Percentiles rank a stretch among this genome's conserved stretches.
phyloP scores from a whole-genome alignment of 2,329 filamentous ascomycete genomes.

The Pezicula radicicola region DNA sequence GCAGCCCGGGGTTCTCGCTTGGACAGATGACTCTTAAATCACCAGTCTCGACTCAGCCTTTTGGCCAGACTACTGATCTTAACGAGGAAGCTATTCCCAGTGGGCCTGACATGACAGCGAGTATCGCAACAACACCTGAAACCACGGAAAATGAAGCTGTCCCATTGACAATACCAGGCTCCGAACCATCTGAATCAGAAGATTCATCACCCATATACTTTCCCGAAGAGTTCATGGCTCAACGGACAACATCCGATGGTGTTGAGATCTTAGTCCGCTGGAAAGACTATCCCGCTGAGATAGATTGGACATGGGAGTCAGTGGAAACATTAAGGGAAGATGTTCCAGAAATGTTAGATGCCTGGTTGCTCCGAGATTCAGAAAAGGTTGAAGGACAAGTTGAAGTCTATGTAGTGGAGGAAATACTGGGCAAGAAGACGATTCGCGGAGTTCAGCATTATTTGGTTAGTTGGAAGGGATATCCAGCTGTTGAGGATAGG shows the following conservation, averaged over 20 bases:
- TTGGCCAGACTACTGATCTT: too few relatives aligned
- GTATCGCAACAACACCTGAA: too few relatives aligned
- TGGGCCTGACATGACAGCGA: too few relatives aligned
- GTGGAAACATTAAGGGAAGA: conserved; percentile 5
- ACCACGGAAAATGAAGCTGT: too few relatives aligned
- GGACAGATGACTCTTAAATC: too few relatives aligned
- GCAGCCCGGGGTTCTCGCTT: too few relatives aligned
- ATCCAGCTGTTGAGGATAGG: conserved; percentile 9
- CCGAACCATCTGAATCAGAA: not conserved
- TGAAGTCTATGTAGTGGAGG: conserved; percentile 9
- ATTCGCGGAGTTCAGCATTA: conserved; percentile 10
- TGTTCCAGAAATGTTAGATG: conserved; percentile 9
- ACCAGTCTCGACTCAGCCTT: too few relatives aligned
- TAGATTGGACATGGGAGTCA: conserved; percentile 17
- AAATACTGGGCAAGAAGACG: conserved; percentile 11
- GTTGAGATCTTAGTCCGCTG: conserved; percentile 14
- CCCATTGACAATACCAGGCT: too few relatives aligned
- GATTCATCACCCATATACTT: not conserved
- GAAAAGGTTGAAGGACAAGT: not conserved
- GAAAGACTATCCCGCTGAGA: conserved; percentile 14
- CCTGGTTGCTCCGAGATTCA: conserved; percentile 5
- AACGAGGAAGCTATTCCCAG: too few relatives aligned
- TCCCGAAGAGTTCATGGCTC: conserved; percentile 8
- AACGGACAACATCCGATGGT: conserved; percentile 5
- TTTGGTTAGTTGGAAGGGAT: conserved; percentile 17